Base-by-base conservation (phyloP, 768 basidiomycete species). In the Trametes cubensis region DNA sequence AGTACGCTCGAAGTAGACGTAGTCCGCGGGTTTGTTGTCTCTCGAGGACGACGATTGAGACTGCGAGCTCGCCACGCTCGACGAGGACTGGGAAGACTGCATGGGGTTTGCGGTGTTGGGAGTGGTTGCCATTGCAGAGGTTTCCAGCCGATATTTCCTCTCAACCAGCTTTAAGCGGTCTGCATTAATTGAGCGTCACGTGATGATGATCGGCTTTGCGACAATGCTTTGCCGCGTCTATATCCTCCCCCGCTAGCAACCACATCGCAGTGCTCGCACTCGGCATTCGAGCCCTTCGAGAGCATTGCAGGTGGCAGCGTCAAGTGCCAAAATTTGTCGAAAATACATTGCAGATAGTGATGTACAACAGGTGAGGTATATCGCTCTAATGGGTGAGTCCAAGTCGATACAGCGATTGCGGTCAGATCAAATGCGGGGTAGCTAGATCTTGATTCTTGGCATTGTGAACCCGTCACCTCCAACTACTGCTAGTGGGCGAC, bases 1-100 rank as follows among this genome's bases (percentile, higher is more conserved):
- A 46, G 83, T 88, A 63, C 96, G 84, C 68, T 95, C 89, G 74
- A 99, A 99, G 77, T 92, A 93, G 51, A 97, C 94, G 79, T 98
- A 95, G 82, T 95, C 94, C 75, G 77, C 70, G 14, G 78, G 77
- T 67, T 82, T 81, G 38, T 70, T 70, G 58, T 73, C 54, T 66
- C 70, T 48, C 25, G 48, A 48, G 17, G 71, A 59, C 14, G 72
- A 66, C 14, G 72, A 66, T 26, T 68, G 55, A 17, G 63, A 53
- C 50, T 61, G 61, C 8, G 63, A 48, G 54, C 62, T 66, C 56
- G 30, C 59, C 30, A 66, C 62, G 62, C 63, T 68, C 25, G 69
- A 67, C 15, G 71, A 66, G 28, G 70, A 71, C 60, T 69, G 66
- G 25, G 70, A 72, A 57, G 62, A 55, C 60, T 70, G 69, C 62